Conservation (phyloP, 2,329 filamentous ascomycete genomes). For the Madurella mycetomatis region DNA sequence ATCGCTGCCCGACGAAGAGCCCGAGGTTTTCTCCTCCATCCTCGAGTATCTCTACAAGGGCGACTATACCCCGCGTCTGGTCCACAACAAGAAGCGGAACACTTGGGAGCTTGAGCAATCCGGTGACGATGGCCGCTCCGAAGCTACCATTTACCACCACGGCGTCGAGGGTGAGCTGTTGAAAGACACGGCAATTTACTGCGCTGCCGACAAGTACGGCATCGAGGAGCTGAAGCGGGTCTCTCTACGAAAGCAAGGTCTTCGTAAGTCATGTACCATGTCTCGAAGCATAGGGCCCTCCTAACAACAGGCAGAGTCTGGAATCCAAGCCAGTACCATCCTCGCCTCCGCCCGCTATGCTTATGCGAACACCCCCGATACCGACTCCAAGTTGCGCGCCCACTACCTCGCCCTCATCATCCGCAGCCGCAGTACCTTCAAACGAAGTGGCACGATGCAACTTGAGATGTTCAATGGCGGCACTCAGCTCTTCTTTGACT, state of each 20-base stretch:
- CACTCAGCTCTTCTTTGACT: slow-evolving; percentile 79
- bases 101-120: slow-evolving; percentile 75
- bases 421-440: slow-evolving; percentile 80
- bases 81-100: slow-evolving; percentile 76
- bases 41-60: slow-evolving; percentile 93
- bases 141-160: slow-evolving; percentile 66
- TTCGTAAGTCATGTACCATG: slow-evolving; percentile 50
- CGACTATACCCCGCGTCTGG: slow-evolving; percentile 80
- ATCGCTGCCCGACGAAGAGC: slow-evolving; percentile 76
- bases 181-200: slow-evolving; percentile 89
- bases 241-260: slow-evolving; percentile 80
- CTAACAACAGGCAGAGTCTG: slow-evolving; percentile 51
- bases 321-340: slow-evolving; percentile 80
- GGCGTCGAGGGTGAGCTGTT: slow-evolving; percentile 64
- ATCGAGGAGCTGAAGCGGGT: slow-evolving; percentile 81
- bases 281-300: not conserved
- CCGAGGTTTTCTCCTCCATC: slow-evolving; percentile 84
- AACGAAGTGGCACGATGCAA: slow-evolving; percentile 92
- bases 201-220: slow-evolving; percentile 77
- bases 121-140: slow-evolving; percentile 34
- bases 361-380: slow-evolving; percentile 83
- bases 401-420: slow-evolving; percentile 94
- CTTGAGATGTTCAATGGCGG: slow-evolving; percentile 87
- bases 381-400: slow-evolving; percentile 82
- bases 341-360: slow-evolving; percentile 83